Evolutionary conservation across 306 rosid genomes (phyloP).

Genomic region (Sphenostylis stenocarpa): DNA sequence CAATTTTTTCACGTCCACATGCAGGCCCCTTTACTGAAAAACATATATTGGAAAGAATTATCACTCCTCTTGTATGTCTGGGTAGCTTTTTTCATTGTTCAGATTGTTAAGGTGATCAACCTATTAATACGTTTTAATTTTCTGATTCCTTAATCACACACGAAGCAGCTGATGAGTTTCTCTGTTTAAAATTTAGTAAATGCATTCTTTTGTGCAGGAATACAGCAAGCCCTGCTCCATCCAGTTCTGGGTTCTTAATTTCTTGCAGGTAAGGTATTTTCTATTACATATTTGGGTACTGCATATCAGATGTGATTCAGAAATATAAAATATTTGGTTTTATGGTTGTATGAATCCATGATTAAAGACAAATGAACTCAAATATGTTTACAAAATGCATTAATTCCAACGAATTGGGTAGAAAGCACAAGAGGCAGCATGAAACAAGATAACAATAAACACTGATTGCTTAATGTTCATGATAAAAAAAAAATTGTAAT

Average conservation of each 20-base stretch:
- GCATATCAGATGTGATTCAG: neutral
- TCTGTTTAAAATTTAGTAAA: neutral
- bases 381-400: neutral
- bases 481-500: neutral
- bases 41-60: slow-evolving; percentile 70
- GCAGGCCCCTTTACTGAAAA: slow-evolving; percentile 52
- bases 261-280: slow-evolving; percentile 60
- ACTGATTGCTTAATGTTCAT: neutral
- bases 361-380: neutral
- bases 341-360: neutral
- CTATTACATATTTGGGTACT: neutral
- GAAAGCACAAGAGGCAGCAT: neutral
- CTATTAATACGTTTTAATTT: neutral
- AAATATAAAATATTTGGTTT: neutral
- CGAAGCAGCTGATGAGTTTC: neutral
- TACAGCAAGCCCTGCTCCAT: slow-evolving; percentile 64
- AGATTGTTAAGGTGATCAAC: slow-evolving; percentile 66
- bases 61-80: slow-evolving; percentile 64
- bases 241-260: slow-evolving; percentile 69
- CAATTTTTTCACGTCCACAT: neutral
- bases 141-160: slow-evolving; percentile 7
- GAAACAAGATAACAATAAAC: neutral
- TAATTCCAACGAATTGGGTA: neutral
- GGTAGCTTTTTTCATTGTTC: slow-evolving; percentile 75
- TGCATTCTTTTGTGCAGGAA: slow-evolving; percentile 54